A percentile compares a stretch with the other conserved stretches of the same genome.
Conservation (phyloP, 1,284 basidiomycete genomes). For the Sanghuangporus baumii region DNA sequence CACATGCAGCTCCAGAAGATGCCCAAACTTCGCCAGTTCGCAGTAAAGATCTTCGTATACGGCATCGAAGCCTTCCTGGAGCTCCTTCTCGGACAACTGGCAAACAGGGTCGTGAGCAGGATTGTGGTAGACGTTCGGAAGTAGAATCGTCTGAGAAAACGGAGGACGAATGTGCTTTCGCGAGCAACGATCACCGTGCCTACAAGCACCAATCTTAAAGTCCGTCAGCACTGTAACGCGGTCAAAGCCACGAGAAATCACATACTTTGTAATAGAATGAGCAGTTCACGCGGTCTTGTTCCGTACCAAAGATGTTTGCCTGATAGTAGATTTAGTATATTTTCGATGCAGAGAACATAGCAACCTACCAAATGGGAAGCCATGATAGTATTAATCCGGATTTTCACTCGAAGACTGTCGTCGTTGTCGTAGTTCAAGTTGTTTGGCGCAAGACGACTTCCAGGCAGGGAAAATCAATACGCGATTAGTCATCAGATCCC, state of each 20-base stretch:
- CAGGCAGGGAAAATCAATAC: background rate
- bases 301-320: constrained; percentile 85
- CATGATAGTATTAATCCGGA: constrained; percentile 32
- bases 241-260: constrained; percentile 15
- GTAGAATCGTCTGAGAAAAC: constrained; percentile 94
- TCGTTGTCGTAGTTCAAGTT: background rate
- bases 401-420: background rate
- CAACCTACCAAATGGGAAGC: constrained; percentile 55
- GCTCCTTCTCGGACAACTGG: constrained; percentile 79
- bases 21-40: constrained; percentile 92
- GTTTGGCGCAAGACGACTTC: background rate
- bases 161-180: constrained; percentile 97
- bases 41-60: constrained; percentile 95
- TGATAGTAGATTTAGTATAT: constrained; percentile 23
- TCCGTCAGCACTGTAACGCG: constrained; percentile 13
- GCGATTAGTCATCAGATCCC: background rate
- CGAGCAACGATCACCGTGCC: constrained; percentile 94
- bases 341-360: background rate
- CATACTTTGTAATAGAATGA: constrained; percentile 92
- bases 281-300: constrained; percentile 92
- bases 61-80: constrained; percentile 94
- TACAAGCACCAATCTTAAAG: constrained; percentile 84
- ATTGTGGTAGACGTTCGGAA: constrained; percentile 99
- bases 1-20: constrained; percentile 92
- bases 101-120: constrained; percentile 89